Evolutionary conservation across 768 basidiomycete species (phyloP).

Genomic region (Psilocybe subaeruginosa): DNA sequence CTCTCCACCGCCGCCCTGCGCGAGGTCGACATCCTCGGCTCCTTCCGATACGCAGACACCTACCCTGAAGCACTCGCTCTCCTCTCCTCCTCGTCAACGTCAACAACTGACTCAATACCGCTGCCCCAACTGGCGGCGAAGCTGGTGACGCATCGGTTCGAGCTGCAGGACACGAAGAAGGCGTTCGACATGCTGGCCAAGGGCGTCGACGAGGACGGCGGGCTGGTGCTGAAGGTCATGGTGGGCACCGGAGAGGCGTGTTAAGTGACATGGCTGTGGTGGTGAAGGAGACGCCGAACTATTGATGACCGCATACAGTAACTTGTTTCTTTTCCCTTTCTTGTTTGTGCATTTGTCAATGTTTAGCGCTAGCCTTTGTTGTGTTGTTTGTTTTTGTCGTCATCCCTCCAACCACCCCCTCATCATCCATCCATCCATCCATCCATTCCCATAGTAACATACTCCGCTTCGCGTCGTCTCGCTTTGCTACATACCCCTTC

Average conservation of each 20-base stretch:
- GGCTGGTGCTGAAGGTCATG: conserved; percentile 90
- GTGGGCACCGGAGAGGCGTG: conserved; percentile 40
- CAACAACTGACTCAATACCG: conserved; percentile 1
- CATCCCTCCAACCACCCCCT: too few relatives aligned
- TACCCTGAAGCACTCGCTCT: conserved; percentile 86
- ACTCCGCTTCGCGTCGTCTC: too few relatives aligned
- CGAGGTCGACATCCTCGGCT: conserved; percentile 92
- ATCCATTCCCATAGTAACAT: too few relatives aligned
- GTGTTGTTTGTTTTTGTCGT: too few relatives aligned
- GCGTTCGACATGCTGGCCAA: conserved; percentile 84
- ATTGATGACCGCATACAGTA: too few relatives aligned
- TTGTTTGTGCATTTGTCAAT: too few relatives aligned
- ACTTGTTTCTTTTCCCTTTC: too few relatives aligned
- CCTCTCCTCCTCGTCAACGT: conserved; percentile 32
- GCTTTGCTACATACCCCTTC: too few relatives aligned
- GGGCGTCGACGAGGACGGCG: conserved; percentile 79
- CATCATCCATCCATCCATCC: too few relatives aligned
- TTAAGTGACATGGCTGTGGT: not conserved
- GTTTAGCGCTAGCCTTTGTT: too few relatives aligned
- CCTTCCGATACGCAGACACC: conserved; percentile 90
- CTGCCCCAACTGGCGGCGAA: conserved; percentile 33
- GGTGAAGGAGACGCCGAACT: too few relatives aligned
- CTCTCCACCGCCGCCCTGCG: conserved; percentile 80
- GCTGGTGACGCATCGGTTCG: conserved; percentile 80
- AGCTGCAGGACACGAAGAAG: conserved; percentile 61